Evolutionary conservation across 2,329 filamentous ascomycete species (phyloP).

Genomic region (Cytospora chrysosperma): DNA sequence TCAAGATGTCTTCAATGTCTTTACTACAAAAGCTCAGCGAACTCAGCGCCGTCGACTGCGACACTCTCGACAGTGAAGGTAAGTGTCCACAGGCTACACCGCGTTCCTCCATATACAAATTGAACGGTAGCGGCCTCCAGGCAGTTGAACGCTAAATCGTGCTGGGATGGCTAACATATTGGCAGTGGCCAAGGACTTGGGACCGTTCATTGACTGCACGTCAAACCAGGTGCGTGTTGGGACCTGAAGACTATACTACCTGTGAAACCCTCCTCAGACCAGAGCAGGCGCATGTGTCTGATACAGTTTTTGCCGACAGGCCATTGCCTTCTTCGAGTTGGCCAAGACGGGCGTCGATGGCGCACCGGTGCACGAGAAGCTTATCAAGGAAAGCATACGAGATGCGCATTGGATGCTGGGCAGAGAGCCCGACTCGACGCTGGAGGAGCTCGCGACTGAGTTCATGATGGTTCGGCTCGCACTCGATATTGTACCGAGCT

Average conservation of each 20-base stretch:
- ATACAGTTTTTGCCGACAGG: conserved; percentile 33
- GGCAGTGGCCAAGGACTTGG: conserved; percentile 44
- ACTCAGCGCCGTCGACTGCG: conserved; percentile 49
- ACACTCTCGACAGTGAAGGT: conserved; percentile 51
- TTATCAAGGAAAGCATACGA: conserved; percentile 38
- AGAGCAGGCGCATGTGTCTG: not conserved
- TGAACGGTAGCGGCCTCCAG: not conserved
- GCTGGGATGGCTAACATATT: too few species aligned
- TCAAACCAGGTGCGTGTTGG: conserved; percentile 48
- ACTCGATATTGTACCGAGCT: conserved; percentile 47
- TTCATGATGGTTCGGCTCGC: conserved; percentile 57
- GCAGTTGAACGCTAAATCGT: not conserved
- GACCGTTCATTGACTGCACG: conserved; percentile 52
- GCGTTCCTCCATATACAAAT: too few species aligned
- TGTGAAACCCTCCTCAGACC: not conserved
- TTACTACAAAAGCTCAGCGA: conserved; percentile 44
- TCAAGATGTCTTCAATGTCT: conserved; percentile 14
- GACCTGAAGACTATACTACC: not conserved
- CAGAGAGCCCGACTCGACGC: conserved; percentile 36
- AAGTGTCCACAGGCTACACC: not conserved
- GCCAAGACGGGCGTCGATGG: conserved; percentile 32
- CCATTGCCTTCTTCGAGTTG: conserved; percentile 50
- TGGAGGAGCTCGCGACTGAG: conserved; percentile 54
- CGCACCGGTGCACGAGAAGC: conserved; percentile 38
- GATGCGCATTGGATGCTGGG: conserved; percentile 34